Conservation (phyloP, 371 early-diverging fungal species). For the Mucor racemosus region DNA sequence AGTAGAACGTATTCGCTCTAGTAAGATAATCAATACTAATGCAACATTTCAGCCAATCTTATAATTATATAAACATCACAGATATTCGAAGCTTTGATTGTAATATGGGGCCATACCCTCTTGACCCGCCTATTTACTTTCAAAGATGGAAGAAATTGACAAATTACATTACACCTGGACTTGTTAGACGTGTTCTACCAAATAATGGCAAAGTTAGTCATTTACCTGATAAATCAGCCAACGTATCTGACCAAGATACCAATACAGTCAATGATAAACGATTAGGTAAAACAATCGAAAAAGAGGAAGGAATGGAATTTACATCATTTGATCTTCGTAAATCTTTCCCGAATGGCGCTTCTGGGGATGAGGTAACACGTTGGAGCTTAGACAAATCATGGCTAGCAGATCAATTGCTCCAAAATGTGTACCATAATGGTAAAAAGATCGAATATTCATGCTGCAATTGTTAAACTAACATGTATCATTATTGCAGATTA, state of each 20-base stretch:
- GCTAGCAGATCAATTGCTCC: conserved; percentile 65
- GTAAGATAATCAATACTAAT: conserved; percentile 27
- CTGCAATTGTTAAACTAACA: neutral
- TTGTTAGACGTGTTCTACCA: conserved; percentile 69
- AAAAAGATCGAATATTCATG: neutral
- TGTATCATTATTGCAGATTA: conserved; percentile 29
- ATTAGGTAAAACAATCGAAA: conserved; percentile 45
- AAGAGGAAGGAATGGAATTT: conserved; percentile 60
- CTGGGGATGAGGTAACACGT: conserved; percentile 72
- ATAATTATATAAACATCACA: conserved; percentile 17
- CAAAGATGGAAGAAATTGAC: conserved; percentile 80
- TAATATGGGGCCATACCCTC: conserved; percentile 87
- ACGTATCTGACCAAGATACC: conserved; percentile 12
- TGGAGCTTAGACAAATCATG: conserved; percentile 93
- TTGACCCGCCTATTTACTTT: conserved; percentile 64
- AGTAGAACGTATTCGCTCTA: conserved; percentile 46
- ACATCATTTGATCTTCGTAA: conserved; percentile 76
- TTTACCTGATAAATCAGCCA: conserved; percentile 33
- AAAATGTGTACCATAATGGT: conserved; percentile 53
- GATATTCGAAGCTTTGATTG: conserved; percentile 83
- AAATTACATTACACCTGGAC: conserved; percentile 59
- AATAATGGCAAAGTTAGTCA: conserved; percentile 58
- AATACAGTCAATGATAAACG: conserved; percentile 32
- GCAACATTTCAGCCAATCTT: neutral
- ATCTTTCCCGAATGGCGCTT: conserved; percentile 80